Conservation (phyloP, 805 yeast species). For the Suhomyces xylopsoci region DNA sequence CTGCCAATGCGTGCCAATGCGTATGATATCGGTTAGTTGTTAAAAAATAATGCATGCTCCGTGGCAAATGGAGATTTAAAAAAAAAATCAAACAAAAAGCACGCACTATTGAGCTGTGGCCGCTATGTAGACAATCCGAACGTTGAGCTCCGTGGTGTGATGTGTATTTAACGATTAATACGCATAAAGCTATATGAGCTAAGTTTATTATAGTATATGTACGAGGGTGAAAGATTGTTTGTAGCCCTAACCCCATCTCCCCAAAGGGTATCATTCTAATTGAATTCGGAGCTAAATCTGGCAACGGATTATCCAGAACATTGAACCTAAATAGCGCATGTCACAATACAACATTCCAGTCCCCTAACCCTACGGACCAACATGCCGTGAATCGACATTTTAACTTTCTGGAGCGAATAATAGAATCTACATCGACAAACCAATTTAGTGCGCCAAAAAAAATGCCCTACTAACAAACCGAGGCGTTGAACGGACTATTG, state of each 20-base stretch:
- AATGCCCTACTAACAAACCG: background rate
- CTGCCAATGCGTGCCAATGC: background rate
- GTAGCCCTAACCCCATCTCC: background rate
- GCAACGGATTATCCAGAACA: background rate
- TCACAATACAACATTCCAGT: background rate
- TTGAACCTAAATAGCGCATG: background rate
- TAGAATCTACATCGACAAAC: background rate
- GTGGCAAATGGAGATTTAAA: background rate
- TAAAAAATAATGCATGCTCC: slow-evolving; percentile 4
- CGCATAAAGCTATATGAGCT: background rate
- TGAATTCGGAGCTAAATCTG: background rate
- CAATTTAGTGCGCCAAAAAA: background rate
- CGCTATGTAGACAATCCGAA: background rate
- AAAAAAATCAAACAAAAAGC: background rate
- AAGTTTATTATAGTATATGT: background rate
- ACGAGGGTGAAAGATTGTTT: background rate
- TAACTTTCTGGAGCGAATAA: background rate
- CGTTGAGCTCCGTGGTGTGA: background rate
- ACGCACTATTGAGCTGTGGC: background rate
- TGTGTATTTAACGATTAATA: background rate
- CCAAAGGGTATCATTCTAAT: background rate
- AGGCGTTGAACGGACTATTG: background rate
- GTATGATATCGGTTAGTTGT: slow-evolving; percentile 1
- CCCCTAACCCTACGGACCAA: background rate
- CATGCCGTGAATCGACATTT: background rate